Evolutionary conservation across 208 protist genomes (phyloP), one percentile per base, ranked within the genome.

Genomic region (Acanthamoeba lugdunensis): DNA sequence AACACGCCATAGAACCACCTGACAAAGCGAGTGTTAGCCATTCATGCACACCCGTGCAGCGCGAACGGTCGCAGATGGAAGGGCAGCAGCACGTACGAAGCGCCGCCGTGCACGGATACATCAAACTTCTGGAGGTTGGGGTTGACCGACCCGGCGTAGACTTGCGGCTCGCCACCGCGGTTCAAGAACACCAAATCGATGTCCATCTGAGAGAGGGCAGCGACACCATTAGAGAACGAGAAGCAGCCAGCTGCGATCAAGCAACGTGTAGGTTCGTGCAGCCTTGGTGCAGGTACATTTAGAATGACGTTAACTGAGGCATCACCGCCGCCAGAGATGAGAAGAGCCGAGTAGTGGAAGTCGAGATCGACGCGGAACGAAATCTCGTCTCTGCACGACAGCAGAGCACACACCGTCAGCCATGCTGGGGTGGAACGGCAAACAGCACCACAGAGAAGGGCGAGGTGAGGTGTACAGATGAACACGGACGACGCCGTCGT

Each of bases 1-100:
- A 91, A 91, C 45, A 91, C 85, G 16, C 65, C 85, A 41, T 91
- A 91, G 65, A 91, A 91, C 85, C 85, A 91, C 18, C 85, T 91
- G 61, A 13, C 0, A 8, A 0, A 54, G 23, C 2, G 16, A 33
- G 33, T 1, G 2, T 63, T 90, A 90, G 11, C 7, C 71, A 33
- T 41, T n/a, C n/a, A 41, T 3, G 3, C 9, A 21, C 48, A n/a
- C 67, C 52, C 5, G 3, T 25, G 5, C 2, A 5, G 77, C 48
- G 0, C 25, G 63, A 30, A n/a, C 18, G 11, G 9, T 21, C 16
- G 41, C 21, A 30, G 23, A 90, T 71, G 58, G 28, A 67, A 28
- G 21, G 18, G 41, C 7, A 14, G 84, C 5, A 45, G 23, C 1
- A 28, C 85, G 85, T 75, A 91, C 85, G 85, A 91, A 28, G 85